Conservation (phyloP, 2,329 filamentous ascomycete genomes). For the Claviceps purpurea region DNA sequence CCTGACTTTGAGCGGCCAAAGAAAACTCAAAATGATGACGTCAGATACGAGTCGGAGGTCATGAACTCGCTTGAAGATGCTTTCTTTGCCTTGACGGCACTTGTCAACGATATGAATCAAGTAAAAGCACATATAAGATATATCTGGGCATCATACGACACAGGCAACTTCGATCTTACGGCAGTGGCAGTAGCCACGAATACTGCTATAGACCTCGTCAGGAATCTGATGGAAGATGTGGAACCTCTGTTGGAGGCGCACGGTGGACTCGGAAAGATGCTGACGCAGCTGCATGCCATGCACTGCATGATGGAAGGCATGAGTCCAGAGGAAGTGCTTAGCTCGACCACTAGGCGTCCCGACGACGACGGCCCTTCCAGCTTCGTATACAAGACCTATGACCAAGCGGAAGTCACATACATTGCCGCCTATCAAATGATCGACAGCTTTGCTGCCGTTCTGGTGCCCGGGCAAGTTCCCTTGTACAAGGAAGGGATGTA, state of each 20-base stretch:
- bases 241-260: constrained; percentile 13
- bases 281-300: constrained; percentile 7
- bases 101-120: constrained; percentile 18
- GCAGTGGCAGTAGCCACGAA: constrained; percentile 24
- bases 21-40: not conserved
- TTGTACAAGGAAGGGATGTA: constrained; percentile 14
- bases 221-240: constrained; percentile 18
- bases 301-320: not conserved
- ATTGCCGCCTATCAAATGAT: not conserved
- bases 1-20: constrained; percentile 10
- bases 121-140: constrained; percentile 15
- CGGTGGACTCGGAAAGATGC: constrained; percentile 12
- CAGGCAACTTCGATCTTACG: constrained; percentile 15
- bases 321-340: not conserved
- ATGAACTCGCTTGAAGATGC: constrained; percentile 13
- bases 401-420: not conserved
- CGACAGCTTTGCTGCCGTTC: not conserved
- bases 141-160: constrained; percentile 18
- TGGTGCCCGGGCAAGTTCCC: constrained; percentile 8
- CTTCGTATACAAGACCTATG: not conserved
- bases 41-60: constrained; percentile 20
- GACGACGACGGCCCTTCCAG: not conserved
- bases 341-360: too few relatives aligned
- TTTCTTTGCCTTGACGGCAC: constrained; percentile 12
- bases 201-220: constrained; percentile 21